A percentile compares a stretch with the other conserved stretches of the same genome.
phyloP scores from a whole-genome alignment of 768 basidiomycete species.

The Lentinula lateritia region DNA sequence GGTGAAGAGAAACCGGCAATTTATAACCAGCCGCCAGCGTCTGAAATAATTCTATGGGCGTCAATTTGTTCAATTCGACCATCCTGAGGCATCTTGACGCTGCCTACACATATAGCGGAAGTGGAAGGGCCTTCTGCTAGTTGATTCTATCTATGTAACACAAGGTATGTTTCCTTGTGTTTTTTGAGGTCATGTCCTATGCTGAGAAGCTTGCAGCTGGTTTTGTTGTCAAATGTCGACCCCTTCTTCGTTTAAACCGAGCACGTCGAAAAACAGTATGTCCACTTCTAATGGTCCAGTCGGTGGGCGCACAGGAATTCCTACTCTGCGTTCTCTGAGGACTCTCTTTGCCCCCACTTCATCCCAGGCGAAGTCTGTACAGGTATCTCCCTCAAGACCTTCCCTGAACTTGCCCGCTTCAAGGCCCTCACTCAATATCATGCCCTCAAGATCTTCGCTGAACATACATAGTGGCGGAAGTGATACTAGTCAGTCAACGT shows the following conservation, averaged over 20 bases:
- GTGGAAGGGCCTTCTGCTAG: background rate
- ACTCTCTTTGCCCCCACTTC: conserved; percentile 1
- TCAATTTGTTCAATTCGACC: background rate
- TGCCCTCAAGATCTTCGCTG: background rate
- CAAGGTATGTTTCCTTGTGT: background rate
- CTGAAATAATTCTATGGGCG: background rate
- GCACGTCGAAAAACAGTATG: background rate
- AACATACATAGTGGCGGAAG: background rate
- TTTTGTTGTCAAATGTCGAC: background rate
- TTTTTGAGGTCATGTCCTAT: background rate
- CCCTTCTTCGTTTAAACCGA: background rate
- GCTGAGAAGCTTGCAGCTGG: background rate
- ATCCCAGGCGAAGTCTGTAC: background rate
- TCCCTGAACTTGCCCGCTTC: background rate
- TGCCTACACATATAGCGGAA: background rate
- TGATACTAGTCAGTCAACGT: background rate
- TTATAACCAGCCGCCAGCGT: background rate
- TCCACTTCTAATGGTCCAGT: background rate
- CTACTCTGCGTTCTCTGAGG: background rate
- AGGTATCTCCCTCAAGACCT: background rate
- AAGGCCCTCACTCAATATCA: background rate
- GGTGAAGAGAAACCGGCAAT: background rate
- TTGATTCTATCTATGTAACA: background rate
- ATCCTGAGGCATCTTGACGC: background rate
- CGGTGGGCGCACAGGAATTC: background rate